Evolutionary conservation across 2,329 filamentous ascomycete genomes (phyloP).

Genomic region (Sporothrix phasma): DNA sequence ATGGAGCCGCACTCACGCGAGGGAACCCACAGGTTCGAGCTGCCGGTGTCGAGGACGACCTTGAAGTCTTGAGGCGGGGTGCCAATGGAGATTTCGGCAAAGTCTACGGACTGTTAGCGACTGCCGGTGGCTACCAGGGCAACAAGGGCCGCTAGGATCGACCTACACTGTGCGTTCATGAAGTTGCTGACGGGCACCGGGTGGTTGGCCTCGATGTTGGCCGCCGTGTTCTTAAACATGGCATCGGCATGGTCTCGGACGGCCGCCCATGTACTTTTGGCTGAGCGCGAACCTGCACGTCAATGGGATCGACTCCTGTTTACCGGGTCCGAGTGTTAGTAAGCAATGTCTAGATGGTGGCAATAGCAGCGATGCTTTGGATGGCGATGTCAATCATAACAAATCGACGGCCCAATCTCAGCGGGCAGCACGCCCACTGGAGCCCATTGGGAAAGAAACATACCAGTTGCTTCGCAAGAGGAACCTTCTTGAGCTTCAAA

Average conservation of each 20-base stretch:
- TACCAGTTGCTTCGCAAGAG: conserved; percentile 85
- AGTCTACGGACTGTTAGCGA: conserved; percentile 49
- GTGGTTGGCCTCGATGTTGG: conserved; percentile 59
- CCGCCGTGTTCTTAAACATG: conserved; percentile 67
- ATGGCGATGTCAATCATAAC: neutral
- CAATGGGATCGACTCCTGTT: conserved; percentile 64
- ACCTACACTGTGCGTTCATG: conserved; percentile 94
- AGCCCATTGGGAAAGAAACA: conserved; percentile 26
- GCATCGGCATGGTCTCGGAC: conserved; percentile 62
- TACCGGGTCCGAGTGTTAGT: neutral
- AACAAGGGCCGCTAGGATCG: neutral
- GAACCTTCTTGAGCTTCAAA: conserved; percentile 96
- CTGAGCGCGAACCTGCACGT: conserved; percentile 73
- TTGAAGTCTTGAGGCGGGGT: conserved; percentile 93
- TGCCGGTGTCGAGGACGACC: conserved; percentile 95
- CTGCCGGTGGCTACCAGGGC: neutral
- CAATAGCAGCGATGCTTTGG: neutral
- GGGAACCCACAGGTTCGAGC: conserved; percentile 98
- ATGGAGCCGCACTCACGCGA: conserved; percentile 85
- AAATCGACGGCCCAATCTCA: neutral
- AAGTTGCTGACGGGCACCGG: conserved; percentile 92
- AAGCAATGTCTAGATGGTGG: neutral
- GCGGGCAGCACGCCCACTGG: too few species aligned
- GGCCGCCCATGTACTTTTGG: conserved; percentile 91
- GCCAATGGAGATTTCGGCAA: conserved; percentile 90